Conservation (phyloP, 164 flowering plant species). For the Hamamelis virginiana region DNA sequence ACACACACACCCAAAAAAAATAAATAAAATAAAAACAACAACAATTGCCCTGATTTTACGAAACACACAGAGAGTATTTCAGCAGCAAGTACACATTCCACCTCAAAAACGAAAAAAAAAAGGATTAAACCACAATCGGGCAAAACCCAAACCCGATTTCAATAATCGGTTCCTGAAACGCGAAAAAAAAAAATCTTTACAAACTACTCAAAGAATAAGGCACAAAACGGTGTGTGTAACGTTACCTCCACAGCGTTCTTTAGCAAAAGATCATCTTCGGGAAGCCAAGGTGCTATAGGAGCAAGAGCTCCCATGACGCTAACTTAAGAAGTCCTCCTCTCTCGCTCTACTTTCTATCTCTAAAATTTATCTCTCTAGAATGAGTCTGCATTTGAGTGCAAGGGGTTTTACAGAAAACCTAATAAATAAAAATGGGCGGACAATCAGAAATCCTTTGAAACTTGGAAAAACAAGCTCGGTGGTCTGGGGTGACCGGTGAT, state of each 20-base stretch:
- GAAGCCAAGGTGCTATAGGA: slow-evolving; percentile 53
- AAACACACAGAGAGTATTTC: not conserved
- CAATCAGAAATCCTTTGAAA: not conserved
- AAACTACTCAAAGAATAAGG: not conserved
- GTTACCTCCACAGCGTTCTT: slow-evolving; percentile 81
- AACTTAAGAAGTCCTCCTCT: not conserved
- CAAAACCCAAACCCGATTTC: not conserved
- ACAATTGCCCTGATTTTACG: not conserved
- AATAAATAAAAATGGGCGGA: not conserved
- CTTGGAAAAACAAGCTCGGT: slow-evolving; percentile 1
- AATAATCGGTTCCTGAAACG: slow-evolving; percentile 5
- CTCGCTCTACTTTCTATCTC: slow-evolving; percentile 7
- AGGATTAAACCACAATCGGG: not conserved
- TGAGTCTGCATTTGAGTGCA: no score
- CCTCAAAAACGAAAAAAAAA: not conserved
- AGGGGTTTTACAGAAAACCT: slow-evolving; percentile 9
- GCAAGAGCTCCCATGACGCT: slow-evolving; percentile 42
- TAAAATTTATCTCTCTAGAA: not conserved
- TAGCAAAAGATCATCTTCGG: slow-evolving; percentile 69
- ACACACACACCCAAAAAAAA: slow-evolving; percentile 2
- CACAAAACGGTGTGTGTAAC: not conserved
- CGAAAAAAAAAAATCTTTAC: not conserved
- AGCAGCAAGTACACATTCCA: not conserved
- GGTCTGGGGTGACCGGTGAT: slow-evolving; percentile 3
- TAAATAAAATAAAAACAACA: not conserved